Conservation (phyloP, 2,329 filamentous ascomycete genomes). For the Talaromyces sp. region DNA sequence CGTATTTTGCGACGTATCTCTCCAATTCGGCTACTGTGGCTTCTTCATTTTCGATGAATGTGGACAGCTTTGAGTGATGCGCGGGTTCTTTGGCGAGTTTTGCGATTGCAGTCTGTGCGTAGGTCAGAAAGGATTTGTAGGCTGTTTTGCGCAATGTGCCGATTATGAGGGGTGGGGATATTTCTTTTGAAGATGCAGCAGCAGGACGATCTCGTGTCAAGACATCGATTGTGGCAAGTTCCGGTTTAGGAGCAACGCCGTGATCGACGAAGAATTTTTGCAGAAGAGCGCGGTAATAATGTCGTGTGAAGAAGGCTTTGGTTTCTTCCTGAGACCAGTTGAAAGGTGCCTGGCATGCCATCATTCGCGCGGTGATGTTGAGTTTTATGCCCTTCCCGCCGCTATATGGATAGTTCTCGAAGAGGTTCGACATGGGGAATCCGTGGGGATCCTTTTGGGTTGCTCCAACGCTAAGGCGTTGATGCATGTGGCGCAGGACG, state of each 20-base stretch:
- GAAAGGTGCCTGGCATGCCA: slow-evolving; percentile 90
- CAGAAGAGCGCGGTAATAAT: slow-evolving; percentile 85
- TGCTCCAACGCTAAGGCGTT: slow-evolving; percentile 62
- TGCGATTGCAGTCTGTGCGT: slow-evolving; percentile 71
- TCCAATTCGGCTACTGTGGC: slow-evolving; percentile 72
- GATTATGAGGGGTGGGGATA: slow-evolving; percentile 66
- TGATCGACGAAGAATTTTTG: slow-evolving; percentile 89
- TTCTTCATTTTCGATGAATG: slow-evolving; percentile 54
- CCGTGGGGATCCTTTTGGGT: slow-evolving; percentile 78
- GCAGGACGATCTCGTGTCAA: background rate
- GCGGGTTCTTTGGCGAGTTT: slow-evolving; percentile 64
- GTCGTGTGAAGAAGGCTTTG: slow-evolving; percentile 81
- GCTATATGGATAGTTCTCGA: slow-evolving; percentile 54
- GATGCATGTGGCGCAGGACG: slow-evolving; percentile 67
- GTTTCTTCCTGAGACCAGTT: slow-evolving; percentile 86
- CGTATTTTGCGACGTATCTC: slow-evolving; percentile 62
- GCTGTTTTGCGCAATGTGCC: slow-evolving; percentile 76
- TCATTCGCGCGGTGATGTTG: slow-evolving; percentile 96
- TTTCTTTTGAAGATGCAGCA: slow-evolving; percentile 36
- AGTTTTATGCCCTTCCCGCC: slow-evolving; percentile 63
- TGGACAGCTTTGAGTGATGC: slow-evolving; percentile 56
- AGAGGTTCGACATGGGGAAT: slow-evolving; percentile 79
- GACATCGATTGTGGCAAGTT: slow-evolving; percentile 26
- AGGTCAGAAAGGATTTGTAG: slow-evolving; percentile 68
- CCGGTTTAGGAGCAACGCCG: slow-evolving; percentile 63